These are phyloP conservation scores for Ajuga chamaepitys DNA, from an alignment of 257 asterid genomes.

Conservation along the genomic window DNA sequence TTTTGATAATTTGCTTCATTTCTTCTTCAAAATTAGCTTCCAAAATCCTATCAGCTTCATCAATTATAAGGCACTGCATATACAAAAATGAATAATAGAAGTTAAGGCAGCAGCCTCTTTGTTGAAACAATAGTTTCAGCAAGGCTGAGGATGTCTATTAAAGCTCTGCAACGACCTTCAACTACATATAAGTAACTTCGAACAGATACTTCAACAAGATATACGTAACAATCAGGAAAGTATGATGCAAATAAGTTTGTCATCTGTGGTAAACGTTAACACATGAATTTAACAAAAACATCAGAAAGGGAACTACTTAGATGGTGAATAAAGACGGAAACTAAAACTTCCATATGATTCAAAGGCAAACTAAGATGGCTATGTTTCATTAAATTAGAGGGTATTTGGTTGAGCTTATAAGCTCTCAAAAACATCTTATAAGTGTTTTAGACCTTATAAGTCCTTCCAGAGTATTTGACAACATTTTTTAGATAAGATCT, in stretches of 20 bases:
- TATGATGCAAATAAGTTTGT: background rate
- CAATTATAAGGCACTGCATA: constrained; percentile 87
- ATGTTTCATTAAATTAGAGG: background rate
- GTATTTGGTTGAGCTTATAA: too few species aligned
- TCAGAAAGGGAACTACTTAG: background rate
- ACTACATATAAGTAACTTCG: background rate
- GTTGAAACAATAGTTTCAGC: background rate
- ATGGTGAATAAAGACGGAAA: background rate
- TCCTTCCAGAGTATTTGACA: too few species aligned
- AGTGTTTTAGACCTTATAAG: too few species aligned
- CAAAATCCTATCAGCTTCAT: constrained; percentile 96
- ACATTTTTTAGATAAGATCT: too few species aligned
- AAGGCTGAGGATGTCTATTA: background rate
- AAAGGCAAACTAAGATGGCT: background rate
- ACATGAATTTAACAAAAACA: background rate
- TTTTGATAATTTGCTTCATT: constrained; percentile 73
- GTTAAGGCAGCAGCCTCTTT: background rate
- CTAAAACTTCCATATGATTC: background rate
- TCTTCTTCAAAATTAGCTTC: constrained; percentile 95
- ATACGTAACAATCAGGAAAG: background rate
- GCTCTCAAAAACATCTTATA: too few species aligned
- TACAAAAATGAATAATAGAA: constrained; percentile 9
- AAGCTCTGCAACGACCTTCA: background rate
- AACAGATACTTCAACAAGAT: background rate
- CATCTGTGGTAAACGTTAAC: background rate